These are phyloP conservation scores for Albophoma yamanashiensis DNA, from an alignment of 2,329 filamentous ascomycete genomes.

Conservation along the genomic window DNA sequence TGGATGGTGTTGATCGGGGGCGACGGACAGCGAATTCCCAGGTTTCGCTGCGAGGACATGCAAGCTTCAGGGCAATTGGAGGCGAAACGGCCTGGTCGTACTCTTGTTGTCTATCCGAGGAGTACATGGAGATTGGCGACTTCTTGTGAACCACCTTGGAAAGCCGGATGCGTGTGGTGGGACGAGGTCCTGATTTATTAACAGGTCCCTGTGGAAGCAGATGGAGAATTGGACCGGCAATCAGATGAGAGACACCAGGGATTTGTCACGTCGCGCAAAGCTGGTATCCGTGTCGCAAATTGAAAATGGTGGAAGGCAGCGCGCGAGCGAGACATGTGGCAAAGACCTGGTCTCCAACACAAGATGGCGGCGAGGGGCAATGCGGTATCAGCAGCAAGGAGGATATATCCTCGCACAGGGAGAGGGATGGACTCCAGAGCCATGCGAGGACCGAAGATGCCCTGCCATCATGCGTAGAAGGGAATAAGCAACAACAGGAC, in stretches of 20 bases:
- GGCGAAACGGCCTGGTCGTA: neutral
- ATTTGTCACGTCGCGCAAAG: neutral
- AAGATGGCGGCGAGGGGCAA: constrained; percentile 1
- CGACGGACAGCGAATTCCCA: neutral
- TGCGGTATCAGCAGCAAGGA: constrained; percentile 4
- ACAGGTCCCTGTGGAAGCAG: neutral
- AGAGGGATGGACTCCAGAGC: constrained; percentile 1
- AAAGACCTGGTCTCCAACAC: constrained; percentile 1
- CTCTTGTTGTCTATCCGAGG: neutral
- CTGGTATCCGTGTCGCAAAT: constrained; percentile 1
- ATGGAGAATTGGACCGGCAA: neutral
- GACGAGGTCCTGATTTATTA: neutral
- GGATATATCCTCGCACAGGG: constrained; percentile 3
- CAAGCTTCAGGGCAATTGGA: neutral
- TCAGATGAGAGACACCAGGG: neutral
- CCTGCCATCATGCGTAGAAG: neutral
- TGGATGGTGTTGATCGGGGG: constrained; percentile 4
- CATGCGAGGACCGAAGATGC: neutral
- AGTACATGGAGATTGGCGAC: constrained; percentile 3
- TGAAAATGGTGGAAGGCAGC: neutral
- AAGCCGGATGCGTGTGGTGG: constrained; percentile 1
- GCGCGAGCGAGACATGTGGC: constrained; percentile 4
- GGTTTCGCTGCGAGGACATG: neutral
- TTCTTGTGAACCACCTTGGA: constrained; percentile 2
- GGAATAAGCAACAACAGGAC: constrained; percentile 4